Evolutionary conservation across 2,329 filamentous ascomycete species (phyloP).

Genomic region (Madurella mycetomatis): DNA sequence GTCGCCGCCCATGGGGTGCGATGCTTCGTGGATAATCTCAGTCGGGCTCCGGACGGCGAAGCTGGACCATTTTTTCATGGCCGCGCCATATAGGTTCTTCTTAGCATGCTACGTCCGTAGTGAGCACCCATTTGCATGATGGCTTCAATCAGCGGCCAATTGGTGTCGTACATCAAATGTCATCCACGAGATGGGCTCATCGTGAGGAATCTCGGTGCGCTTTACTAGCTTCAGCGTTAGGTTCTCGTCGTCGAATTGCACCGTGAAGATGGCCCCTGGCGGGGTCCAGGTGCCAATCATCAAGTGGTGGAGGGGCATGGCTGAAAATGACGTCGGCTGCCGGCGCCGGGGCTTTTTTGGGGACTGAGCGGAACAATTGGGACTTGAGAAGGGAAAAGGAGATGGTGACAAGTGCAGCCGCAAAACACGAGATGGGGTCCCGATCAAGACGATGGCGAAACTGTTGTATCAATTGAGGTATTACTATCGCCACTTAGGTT

Average conservation of each 20-base stretch:
- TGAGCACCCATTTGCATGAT: conserved; percentile 13
- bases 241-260: conserved; percentile 79
- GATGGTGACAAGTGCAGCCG: not conserved
- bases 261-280: conserved; percentile 84
- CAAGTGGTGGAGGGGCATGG: conserved; percentile 76
- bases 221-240: conserved; percentile 71
- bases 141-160: not conserved
- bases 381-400: not conserved
- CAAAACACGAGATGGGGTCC: not conserved
- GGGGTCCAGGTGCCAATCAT: conserved; percentile 92
- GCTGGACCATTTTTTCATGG: conserved; percentile 91
- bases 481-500: not conserved
- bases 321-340: conserved; percentile 34
- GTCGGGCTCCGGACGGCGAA: conserved; percentile 71
- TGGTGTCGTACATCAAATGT: conserved; percentile 68
- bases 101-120: conserved; percentile 59
- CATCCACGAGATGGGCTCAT: conserved; percentile 93
- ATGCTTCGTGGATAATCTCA: conserved; percentile 69
- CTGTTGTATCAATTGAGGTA: too few species aligned
- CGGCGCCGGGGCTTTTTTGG: conserved; percentile 8
- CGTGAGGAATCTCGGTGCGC: conserved; percentile 72
- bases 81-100: conserved; percentile 82
- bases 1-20: conserved; percentile 71
- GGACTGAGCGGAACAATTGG: not conserved
- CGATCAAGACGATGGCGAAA: conserved; percentile 1